Percentiles rank a stretch among this genome's conserved stretches.
phyloP scores from a whole-genome alignment of 1,284 basidiomycete genomes.

The Leccinum pseudoinsigne region DNA sequence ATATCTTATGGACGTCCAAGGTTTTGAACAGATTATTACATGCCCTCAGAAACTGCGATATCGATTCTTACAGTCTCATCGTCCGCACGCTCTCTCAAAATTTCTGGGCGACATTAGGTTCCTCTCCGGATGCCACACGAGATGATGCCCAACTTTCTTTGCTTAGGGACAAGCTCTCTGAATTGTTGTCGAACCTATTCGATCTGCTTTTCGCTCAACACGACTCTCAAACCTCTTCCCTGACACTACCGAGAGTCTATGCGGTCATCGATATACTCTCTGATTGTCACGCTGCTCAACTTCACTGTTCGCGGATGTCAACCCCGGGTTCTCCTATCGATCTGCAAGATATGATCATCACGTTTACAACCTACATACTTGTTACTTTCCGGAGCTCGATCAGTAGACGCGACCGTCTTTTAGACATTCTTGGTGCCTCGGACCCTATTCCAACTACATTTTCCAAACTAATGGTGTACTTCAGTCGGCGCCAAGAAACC shows the following conservation, averaged over 20 bases:
- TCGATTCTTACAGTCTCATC: slow-evolving; percentile 25
- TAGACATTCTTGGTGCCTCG: slow-evolving; percentile 27
- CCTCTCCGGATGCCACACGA: slow-evolving; percentile 1
- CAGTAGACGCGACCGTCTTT: slow-evolving; percentile 12
- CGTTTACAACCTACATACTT: slow-evolving; percentile 32
- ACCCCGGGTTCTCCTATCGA: slow-evolving; percentile 11
- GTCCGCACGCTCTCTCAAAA: slow-evolving; percentile 14
- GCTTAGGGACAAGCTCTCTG: slow-evolving; percentile 24
- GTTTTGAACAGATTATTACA: slow-evolving; percentile 38
- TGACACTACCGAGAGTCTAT: slow-evolving; percentile 9
- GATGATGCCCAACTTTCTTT: slow-evolving; percentile 3
- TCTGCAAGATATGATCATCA: slow-evolving; percentile 32
- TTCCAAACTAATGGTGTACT: slow-evolving; percentile 26
- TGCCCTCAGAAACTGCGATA: slow-evolving; percentile 20
- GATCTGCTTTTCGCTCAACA: slow-evolving; percentile 22
- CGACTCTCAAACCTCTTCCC: slow-evolving; percentile 2
- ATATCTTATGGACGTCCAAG: slow-evolving; percentile 40
- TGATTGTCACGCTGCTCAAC: slow-evolving; percentile 18
- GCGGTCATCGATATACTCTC: slow-evolving; percentile 23
- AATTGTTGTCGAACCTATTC: slow-evolving; percentile 27
- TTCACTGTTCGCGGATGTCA: slow-evolving; percentile 19
- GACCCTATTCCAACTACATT: slow-evolving; percentile 36
- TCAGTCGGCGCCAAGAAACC: slow-evolving; percentile 11
- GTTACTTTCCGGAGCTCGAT: slow-evolving; percentile 18
- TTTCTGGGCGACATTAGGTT: slow-evolving; percentile 12